These are phyloP conservation scores for Arabis alpina DNA, from an alignment of 345 rosid genomes.

Conservation along the genomic window DNA sequence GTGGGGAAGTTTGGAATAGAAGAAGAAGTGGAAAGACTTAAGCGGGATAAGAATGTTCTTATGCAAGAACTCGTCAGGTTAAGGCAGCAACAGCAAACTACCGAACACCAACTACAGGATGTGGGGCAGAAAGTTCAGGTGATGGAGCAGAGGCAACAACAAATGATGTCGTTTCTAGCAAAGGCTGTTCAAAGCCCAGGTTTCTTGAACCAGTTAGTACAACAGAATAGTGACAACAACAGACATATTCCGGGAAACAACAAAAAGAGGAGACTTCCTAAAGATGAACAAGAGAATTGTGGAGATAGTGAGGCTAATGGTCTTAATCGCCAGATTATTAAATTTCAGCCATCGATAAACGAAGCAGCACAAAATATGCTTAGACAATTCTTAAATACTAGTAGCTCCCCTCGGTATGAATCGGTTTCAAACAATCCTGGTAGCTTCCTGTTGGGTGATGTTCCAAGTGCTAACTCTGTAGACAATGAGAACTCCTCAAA, in stretches of 20 bases:
- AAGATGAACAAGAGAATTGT: conserved; percentile 56
- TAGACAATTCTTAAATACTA: conserved; percentile 59
- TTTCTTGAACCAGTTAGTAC: conserved; percentile 79
- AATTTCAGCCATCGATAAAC: conserved; percentile 67
- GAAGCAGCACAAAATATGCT: conserved; percentile 77
- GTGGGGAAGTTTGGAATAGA: conserved; percentile 86
- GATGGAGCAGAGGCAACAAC: conserved; percentile 95
- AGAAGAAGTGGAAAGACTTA: conserved; percentile 84
- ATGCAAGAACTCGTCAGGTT: conserved; percentile 92
- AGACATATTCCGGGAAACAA: conserved; percentile 62
- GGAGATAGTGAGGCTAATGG: conserved; percentile 40
- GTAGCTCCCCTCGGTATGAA: conserved; percentile 55
- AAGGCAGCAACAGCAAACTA: conserved; percentile 86
- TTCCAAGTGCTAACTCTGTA: conserved; percentile 44
- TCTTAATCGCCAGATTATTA: conserved; percentile 70
- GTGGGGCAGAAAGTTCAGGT: conserved; percentile 82
- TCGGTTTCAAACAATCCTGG: conserved; percentile 49
- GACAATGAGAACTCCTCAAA: conserved; percentile 45
- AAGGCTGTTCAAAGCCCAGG: conserved; percentile 87
- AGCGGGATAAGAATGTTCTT: conserved; percentile 88
- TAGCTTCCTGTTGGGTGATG: conserved; percentile 51
- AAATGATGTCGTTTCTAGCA: conserved; percentile 89
- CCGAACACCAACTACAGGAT: conserved; percentile 71
- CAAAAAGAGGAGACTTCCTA: conserved; percentile 80
- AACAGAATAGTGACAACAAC: conserved; percentile 63